Base-by-base conservation (phyloP, 2,329 filamentous ascomycete species). In the Ophiostoma tasmaniense region DNA sequence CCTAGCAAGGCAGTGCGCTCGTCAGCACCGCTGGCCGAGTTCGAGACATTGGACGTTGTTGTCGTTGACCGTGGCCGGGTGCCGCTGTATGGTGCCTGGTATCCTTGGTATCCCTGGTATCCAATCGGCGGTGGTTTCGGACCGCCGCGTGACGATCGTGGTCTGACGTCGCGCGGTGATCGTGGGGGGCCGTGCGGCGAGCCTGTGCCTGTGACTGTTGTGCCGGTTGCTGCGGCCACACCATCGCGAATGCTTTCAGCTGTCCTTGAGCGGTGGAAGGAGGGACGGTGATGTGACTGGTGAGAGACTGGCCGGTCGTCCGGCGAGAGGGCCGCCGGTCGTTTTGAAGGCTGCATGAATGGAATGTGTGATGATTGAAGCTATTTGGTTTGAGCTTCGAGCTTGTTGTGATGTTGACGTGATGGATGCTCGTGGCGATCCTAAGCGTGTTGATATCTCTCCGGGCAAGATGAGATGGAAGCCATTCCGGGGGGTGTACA, bases 1-100 rank as follows among this genome's bases (percentile, higher is more conserved):
- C 33, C 25, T 55, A 73, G 68, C 62, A 73, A 66, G 17, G 73
- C 72, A 55, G 66, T 68, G 13, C 72, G 71, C 39, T 73, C 72
- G 30, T 55, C 66, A 8, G 30, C 50, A 13, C 20, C 68, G 20
- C 55, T 17, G 55, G 37, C 39, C 37, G 59, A 25, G 37, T 64
- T 64, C 22, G 61, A 50, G 39, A 65, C 22, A 39, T 68, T 64
- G 28, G 61, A 64, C 8, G 37, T 42, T 8, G 64, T 42, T 37
- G 64, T 64, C 8, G 33, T 28, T 2, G 62, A 42, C 62, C 62
- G 62, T 22, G 33, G 62, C 30, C 62, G 62, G 35, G 17, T 8
- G 30, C 17, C 59, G n/a, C 6, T 20, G 59, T 30, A 33, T 13
- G 14, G n/a, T 17, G 61, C 28, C 30, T 37, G 61, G 30, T 33